A percentile compares a stretch with the other conserved stretches of the same genome.
Evolutionary conservation across 148 eudicot genomes (phyloP).

Genomic region (Arbutus unedo): DNA sequence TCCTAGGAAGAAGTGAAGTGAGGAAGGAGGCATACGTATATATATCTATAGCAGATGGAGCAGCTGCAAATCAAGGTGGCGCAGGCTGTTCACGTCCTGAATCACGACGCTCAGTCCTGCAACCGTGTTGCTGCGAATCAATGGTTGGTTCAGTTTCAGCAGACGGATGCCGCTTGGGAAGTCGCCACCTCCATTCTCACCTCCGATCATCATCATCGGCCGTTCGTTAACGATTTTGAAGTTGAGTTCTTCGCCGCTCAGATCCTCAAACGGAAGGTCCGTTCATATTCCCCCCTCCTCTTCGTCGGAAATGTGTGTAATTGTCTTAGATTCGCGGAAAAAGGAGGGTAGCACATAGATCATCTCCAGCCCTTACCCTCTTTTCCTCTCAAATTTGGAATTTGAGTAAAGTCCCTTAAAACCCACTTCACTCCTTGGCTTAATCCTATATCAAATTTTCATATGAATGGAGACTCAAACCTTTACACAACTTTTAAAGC

Average conservation of each 20-base stretch:
- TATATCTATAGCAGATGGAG: slow-evolving; percentile 6
- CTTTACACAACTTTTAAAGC: background rate
- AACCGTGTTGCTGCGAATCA: slow-evolving; percentile 91
- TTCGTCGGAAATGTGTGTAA: background rate
- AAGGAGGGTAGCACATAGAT: background rate
- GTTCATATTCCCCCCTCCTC: background rate
- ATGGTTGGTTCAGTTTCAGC: slow-evolving; percentile 94
- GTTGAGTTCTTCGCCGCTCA: slow-evolving; percentile 95
- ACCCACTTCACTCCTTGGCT: background rate
- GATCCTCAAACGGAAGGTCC: slow-evolving; percentile 93
- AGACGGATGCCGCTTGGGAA: slow-evolving; percentile 82
- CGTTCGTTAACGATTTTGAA: slow-evolving; percentile 47
- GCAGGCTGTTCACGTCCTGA: slow-evolving; percentile 78
- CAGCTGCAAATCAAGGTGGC: slow-evolving; percentile 78
- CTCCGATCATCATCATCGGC: slow-evolving; percentile 29
- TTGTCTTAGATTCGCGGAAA: background rate
- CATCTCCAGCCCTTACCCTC: no score
- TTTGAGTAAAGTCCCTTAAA: background rate
- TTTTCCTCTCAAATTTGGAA: background rate
- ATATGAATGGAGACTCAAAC: background rate
- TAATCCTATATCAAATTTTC: background rate
- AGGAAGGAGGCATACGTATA: background rate
- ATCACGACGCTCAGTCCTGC: slow-evolving; percentile 76
- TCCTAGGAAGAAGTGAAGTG: background rate
- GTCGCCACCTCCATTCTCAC: slow-evolving; percentile 74